Evolutionary conservation across 2,329 filamentous ascomycete species (phyloP).

Genomic region (Westerdykella ornata): DNA sequence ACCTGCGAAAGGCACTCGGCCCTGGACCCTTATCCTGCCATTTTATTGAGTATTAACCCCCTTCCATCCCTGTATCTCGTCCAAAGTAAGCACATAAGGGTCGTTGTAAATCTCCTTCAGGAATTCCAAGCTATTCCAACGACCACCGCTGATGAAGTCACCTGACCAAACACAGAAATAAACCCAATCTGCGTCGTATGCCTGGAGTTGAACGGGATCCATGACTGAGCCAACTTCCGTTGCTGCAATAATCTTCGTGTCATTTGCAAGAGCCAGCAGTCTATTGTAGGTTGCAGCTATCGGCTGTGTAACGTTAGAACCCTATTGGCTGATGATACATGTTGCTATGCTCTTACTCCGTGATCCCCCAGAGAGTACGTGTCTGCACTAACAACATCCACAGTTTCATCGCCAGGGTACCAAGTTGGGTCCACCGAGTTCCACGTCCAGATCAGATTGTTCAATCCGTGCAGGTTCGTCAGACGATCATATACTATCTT

Average conservation of each 20-base stretch:
- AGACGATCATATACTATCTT: constrained; percentile 42
- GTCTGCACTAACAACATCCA: constrained; percentile 45
- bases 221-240: constrained; percentile 46
- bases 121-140: constrained; percentile 39
- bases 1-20: no score
- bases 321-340: neutral
- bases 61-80: constrained; percentile 27
- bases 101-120: constrained; percentile 34
- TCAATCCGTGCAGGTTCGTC: constrained; percentile 41
- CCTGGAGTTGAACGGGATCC: constrained; percentile 38
- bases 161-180: constrained; percentile 46
- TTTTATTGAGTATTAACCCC: no score
- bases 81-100: constrained; percentile 24
- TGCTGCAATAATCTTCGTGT: constrained; percentile 46
- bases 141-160: constrained; percentile 39
- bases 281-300: constrained; percentile 43
- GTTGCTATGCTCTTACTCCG: constrained; percentile 32
- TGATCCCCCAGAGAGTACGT: constrained; percentile 42
- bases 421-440: constrained; percentile 43
- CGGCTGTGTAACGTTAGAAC: constrained; percentile 22
- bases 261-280: constrained; percentile 39
- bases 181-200: constrained; percentile 45
- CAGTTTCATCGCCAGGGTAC: constrained; percentile 45
- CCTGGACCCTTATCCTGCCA: no score
- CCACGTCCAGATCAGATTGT: constrained; percentile 49